phyloP scores from a whole-genome alignment of 495 filamentous ascomycete genomes.

The Trichoderma orchidacearum region DNA sequence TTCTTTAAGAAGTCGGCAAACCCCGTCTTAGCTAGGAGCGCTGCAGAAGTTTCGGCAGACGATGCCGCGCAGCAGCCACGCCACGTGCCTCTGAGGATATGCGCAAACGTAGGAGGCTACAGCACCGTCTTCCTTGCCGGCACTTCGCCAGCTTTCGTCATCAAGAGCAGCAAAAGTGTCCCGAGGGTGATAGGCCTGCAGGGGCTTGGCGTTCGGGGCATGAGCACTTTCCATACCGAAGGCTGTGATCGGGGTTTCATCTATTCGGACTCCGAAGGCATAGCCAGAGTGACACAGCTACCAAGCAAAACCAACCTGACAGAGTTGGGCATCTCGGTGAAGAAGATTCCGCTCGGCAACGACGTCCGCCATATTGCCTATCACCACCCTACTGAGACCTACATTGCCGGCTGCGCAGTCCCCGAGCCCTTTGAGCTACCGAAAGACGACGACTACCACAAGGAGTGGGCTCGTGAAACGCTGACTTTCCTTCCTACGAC shows the following conservation, averaged over 20 bases:
- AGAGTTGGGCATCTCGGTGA: constrained; percentile 55
- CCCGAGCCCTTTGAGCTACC: constrained; percentile 63
- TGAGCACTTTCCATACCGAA: constrained; percentile 58
- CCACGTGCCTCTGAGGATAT: constrained; percentile 41
- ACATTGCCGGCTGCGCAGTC: constrained; percentile 59
- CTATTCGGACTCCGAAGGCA: constrained; percentile 54
- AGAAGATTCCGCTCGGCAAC: constrained; percentile 52
- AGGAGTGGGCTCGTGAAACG: constrained; percentile 61
- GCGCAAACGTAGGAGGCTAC: constrained; percentile 59
- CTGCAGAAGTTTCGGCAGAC: constrained; percentile 22
- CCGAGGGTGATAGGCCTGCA: constrained; percentile 63
- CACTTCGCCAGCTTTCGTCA: constrained; percentile 58
- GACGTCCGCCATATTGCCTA: constrained; percentile 64
- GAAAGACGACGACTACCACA: constrained; percentile 69
- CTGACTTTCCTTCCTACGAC: constrained; percentile 50
- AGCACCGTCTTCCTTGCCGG: constrained; percentile 73
- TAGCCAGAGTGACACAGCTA: constrained; percentile 54
- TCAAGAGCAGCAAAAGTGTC: constrained; percentile 59
- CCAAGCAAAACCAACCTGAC: constrained; percentile 46
- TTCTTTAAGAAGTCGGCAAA: constrained; percentile 67
- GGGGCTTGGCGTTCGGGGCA: constrained; percentile 45
- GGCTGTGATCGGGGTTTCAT: constrained; percentile 72
- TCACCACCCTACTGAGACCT: constrained; percentile 58
- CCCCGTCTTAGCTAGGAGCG: constrained; percentile 39
- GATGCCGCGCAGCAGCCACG: constrained; percentile 24